Evolutionary conservation across 1,139 yeast species (phyloP), one percentile per base, ranked within the genome.

Genomic region (Kodamaea plutei): DNA sequence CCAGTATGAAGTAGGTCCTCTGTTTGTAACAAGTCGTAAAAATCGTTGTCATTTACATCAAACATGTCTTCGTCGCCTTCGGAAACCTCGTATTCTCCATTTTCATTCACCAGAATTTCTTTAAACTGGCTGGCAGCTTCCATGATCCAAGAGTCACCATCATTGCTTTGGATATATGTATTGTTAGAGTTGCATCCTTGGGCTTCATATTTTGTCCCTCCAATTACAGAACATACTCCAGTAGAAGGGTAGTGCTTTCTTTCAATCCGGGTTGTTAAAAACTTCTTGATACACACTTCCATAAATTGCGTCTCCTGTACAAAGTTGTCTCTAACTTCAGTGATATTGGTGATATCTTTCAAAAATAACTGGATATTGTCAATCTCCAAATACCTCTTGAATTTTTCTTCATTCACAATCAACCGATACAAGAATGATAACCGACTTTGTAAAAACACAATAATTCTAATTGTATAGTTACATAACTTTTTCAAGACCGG

Each of bases 401-500:
- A 47, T 7, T 40, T 35, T 15, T 44, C 43, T 27, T 57, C 58
- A 33, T 52, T 49, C 8, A 64, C 64, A 23, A 59, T 45, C 8
- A 50, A 47, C 28, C 52, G 48, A 42, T 62, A 61, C 23, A 62
- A 40, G 6, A 54, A 34, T 12, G 38, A 36, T 7, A 56, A 36
- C 17, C 69, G 42, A 15, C 37, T 31, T 25, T 47, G 49, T 28
- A 65, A 53, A 38, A 54, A 67, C 4, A 59, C 50, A 10, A 50
- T 42, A n/a, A 61, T 29, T 20, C 73, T 45, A 11, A 63, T 52
- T 23, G 58, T 48, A 36, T 66, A 65, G 18, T 63, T 50, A 4
- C 65, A 38, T 20, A 60, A 43, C 6, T 30, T 25, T 36, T 53
- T 54, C 28, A 66, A 42, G 25, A 56, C 47, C 8, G 39, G 35